Conservation (phyloP, 495 filamentous ascomycete genomes). For the Pyronema domesticum region DNA sequence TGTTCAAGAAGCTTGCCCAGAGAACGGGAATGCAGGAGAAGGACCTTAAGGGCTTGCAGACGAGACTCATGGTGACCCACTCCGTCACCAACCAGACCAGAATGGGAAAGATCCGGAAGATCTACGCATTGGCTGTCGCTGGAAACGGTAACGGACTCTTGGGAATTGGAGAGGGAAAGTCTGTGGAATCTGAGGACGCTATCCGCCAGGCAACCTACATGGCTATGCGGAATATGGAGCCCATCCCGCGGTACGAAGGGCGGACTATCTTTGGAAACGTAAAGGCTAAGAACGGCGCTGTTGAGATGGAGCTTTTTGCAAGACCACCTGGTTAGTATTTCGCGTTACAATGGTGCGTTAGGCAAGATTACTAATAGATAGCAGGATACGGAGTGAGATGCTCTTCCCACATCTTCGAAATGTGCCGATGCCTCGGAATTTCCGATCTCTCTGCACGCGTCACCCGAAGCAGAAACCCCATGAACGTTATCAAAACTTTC, state of each 20-base stretch:
- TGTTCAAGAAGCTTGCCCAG: conserved; percentile 20
- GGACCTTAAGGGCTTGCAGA: conserved; percentile 37
- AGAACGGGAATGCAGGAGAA: conserved; percentile 46
- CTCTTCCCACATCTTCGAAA: conserved; percentile 80
- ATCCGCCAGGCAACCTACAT: conserved; percentile 46
- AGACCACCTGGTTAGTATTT: conserved; percentile 65
- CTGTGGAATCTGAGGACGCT: conserved; percentile 48
- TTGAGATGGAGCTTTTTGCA: conserved; percentile 56
- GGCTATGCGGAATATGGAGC: conserved; percentile 73
- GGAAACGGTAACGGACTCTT: conserved; percentile 72
- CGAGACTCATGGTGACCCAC: conserved; percentile 52
- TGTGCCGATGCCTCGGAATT: conserved; percentile 68
- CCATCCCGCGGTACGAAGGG: conserved; percentile 72
- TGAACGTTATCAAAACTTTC: conserved; percentile 90
- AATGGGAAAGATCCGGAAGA: conserved; percentile 69
- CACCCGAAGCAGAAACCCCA: conserved; percentile 64
- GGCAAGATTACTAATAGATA: background rate
- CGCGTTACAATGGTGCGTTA: background rate
- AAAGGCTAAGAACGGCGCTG: conserved; percentile 65
- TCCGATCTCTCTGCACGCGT: conserved; percentile 67
- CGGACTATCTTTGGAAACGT: conserved; percentile 81
- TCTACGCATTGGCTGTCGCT: conserved; percentile 55
- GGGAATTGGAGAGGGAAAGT: conserved; percentile 80
- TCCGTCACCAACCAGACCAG: conserved; percentile 81
- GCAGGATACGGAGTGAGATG: conserved; percentile 81